Conservation (phyloP, 2,329 filamentous ascomycete genomes). For the Chalaropsis thielavioides region DNA sequence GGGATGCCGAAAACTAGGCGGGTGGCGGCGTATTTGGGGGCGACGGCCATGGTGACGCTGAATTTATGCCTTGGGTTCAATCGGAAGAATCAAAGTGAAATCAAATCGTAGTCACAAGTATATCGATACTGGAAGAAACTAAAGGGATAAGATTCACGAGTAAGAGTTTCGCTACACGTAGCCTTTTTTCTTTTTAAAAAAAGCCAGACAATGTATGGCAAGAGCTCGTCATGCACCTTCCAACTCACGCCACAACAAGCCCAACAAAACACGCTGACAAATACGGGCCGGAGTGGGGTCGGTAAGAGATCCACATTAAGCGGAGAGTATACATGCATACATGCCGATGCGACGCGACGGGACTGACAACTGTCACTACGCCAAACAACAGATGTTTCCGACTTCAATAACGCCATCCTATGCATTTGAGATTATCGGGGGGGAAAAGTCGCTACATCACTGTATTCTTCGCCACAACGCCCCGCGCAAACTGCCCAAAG, state of each 20-base stretch:
- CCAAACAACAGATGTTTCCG: neutral
- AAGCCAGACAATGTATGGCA: neutral
- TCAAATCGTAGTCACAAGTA: neutral
- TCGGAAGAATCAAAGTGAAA: neutral
- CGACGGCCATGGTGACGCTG: conserved; percentile 50
- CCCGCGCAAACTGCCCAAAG: conserved; percentile 62
- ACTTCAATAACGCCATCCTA: neutral
- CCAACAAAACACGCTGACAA: conserved; percentile 13
- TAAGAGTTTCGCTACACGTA: neutral
- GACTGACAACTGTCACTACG: neutral
- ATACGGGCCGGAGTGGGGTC: conserved; percentile 8
- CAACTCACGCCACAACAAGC: neutral
- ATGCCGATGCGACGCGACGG: neutral
- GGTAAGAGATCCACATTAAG: neutral
- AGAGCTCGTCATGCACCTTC: neutral
- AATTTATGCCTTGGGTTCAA: neutral
- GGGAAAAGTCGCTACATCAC: conserved; percentile 30
- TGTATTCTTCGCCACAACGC: conserved; percentile 45
- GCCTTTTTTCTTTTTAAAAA: too few species aligned
- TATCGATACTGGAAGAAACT: neutral
- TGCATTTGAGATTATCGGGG: neutral
- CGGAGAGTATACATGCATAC: neutral
- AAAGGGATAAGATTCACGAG: neutral
- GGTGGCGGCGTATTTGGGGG: conserved; percentile 63
- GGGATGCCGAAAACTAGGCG: conserved; percentile 40